Percentiles rank a stretch among this genome's conserved stretches.
Conservation (phyloP, 2,329 filamentous ascomycete genomes). For the Fusarium pseudocircinatum region DNA sequence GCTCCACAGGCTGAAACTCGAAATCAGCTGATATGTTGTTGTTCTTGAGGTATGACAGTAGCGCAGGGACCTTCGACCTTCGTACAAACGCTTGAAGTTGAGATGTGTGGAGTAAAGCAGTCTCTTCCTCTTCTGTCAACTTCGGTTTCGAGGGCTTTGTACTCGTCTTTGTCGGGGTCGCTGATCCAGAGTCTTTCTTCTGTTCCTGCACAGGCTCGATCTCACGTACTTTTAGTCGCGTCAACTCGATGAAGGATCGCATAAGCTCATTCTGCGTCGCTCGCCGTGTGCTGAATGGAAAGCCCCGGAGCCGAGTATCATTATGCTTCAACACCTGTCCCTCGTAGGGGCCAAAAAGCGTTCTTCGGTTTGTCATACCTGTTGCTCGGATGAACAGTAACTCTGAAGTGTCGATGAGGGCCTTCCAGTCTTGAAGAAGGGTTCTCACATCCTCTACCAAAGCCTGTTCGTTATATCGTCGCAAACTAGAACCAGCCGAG, state of each 20-base stretch:
- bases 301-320: conserved; percentile 83
- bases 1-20: conserved; percentile 75
- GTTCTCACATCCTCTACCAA: conserved; percentile 87
- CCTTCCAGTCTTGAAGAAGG: conserved; percentile 85
- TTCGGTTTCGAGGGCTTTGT: conserved; percentile 69
- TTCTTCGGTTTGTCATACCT: conserved; percentile 84
- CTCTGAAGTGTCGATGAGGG: conserved; percentile 83
- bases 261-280: conserved; percentile 95
- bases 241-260: conserved; percentile 93
- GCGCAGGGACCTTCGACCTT: conserved; percentile 86
- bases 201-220: conserved; percentile 72
- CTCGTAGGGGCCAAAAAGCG: conserved; percentile 91
- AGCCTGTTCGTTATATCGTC: conserved; percentile 93
- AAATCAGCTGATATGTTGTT: conserved; percentile 80
- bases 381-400: conserved; percentile 90
- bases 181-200: conserved; percentile 52
- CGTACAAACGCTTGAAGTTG: conserved; percentile 90
- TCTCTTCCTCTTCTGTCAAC: conserved; percentile 84
- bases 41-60: conserved; percentile 83
- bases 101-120: conserved; percentile 81
- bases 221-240: conserved; percentile 84
- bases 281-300: conserved; percentile 91
- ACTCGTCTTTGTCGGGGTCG: conserved; percentile 50
- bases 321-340: conserved; percentile 82
- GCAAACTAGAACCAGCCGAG: conserved; percentile 88